These are phyloP conservation scores for Aulographum hederae DNA, from an alignment of 2,329 filamentous ascomycete genomes.

Conservation along the genomic window DNA sequence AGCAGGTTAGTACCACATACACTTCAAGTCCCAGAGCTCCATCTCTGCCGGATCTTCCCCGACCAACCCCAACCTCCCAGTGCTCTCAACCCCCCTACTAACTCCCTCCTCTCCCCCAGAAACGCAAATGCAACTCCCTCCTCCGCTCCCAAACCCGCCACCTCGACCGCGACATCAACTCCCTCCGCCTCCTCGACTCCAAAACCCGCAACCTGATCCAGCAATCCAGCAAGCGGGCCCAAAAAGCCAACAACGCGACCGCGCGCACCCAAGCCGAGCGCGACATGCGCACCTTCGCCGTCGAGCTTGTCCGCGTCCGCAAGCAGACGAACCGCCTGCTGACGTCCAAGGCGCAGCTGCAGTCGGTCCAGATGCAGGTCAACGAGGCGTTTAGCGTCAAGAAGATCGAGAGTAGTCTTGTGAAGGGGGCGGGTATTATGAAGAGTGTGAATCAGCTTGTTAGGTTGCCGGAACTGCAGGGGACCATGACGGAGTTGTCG, in stretches of 20 bases:
- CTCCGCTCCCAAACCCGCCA: conserved; percentile 83
- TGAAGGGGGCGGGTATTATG: conserved; percentile 81
- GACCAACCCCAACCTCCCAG: too few relatives aligned
- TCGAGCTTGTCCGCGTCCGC: conserved; percentile 69
- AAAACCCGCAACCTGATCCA: conserved; percentile 65
- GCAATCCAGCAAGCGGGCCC: conserved; percentile 43
- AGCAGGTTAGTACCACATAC: conserved; percentile 44
- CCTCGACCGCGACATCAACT: conserved; percentile 77
- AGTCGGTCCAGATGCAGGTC: conserved; percentile 92
- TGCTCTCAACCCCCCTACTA: too few relatives aligned
- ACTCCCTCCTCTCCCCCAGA: conserved; percentile 34
- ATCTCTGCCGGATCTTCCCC: too few relatives aligned
- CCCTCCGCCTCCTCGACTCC: conserved; percentile 58
- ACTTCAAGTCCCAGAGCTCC: conserved; percentile 3
- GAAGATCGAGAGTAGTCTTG: conserved; percentile 88
- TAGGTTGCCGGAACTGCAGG: conserved; percentile 66
- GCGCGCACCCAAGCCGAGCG: conserved; percentile 61
- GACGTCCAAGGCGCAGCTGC: conserved; percentile 80
- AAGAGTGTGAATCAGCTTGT: conserved; percentile 84
- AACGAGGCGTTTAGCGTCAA: conserved; percentile 88
- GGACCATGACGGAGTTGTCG: conserved; percentile 76
- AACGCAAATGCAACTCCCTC: conserved; percentile 85
- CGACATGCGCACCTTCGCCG: conserved; percentile 76
- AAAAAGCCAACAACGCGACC: conserved; percentile 54
- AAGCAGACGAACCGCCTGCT: conserved; percentile 56